phyloP scores from a whole-genome alignment of 2,329 filamentous ascomycete genomes.

The Emericellopsis atlantica region DNA sequence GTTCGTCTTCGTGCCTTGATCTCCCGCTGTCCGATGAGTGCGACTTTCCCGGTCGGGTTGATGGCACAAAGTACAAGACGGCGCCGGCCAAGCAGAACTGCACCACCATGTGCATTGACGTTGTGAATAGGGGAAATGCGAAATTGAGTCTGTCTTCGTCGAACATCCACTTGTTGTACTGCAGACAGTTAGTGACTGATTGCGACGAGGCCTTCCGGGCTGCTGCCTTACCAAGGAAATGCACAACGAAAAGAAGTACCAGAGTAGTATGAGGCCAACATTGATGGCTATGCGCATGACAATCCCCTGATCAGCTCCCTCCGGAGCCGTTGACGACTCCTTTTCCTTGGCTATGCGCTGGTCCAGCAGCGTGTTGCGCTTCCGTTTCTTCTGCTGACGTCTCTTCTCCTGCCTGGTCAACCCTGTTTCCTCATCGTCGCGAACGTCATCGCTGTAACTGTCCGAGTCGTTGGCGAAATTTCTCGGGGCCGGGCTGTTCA shows the following conservation, averaged over 20 bases:
- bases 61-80: constrained; percentile 73
- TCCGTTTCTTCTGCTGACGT: constrained; percentile 53
- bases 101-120: constrained; percentile 88
- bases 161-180: constrained; percentile 99
- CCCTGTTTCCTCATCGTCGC: constrained; percentile 84
- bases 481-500: constrained; percentile 10
- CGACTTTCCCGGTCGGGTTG: constrained; percentile 53
- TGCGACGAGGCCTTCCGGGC: neutral
- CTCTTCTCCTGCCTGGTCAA: constrained; percentile 62
- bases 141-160: constrained; percentile 76
- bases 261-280: constrained; percentile 67
- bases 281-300: constrained; percentile 60
- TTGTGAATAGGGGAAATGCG: constrained; percentile 89
- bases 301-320: constrained; percentile 63
- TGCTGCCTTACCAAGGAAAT: constrained; percentile 66
- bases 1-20: constrained; percentile 38
- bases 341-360: constrained; percentile 52
- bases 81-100: constrained; percentile 72
- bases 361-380: constrained; percentile 56
- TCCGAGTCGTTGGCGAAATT: constrained; percentile 29
- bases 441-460: constrained; percentile 58
- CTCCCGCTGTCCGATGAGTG: constrained; percentile 35
- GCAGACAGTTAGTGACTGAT: constrained; percentile 9
- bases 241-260: constrained; percentile 84
- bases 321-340: constrained; percentile 56